Percentiles rank a stretch among this genome's conserved stretches.
These are phyloP conservation scores for Rhizophora apiculata DNA, from an alignment of 345 rosid genomes.

Conservation along the genomic window DNA sequence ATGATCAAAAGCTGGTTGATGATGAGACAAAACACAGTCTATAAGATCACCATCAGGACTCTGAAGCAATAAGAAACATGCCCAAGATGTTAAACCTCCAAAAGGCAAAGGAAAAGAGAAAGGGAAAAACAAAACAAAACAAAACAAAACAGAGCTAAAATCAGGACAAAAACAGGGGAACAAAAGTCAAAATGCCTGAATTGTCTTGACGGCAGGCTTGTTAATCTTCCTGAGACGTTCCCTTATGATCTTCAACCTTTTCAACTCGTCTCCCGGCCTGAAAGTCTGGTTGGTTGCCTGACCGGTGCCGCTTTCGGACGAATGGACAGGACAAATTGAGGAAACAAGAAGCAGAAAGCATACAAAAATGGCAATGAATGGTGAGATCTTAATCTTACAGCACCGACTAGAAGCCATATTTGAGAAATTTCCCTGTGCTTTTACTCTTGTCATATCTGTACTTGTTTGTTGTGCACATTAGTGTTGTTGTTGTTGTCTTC, in stretches of 20 bases:
- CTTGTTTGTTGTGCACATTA: conserved; percentile 29
- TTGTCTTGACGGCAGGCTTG: conserved; percentile 79
- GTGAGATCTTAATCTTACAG: conserved; percentile 20
- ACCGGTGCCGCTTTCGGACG: conserved; percentile 31
- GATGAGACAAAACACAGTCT: conserved; percentile 75
- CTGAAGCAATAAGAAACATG: conserved; percentile 36
- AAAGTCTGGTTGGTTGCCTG: conserved; percentile 53
- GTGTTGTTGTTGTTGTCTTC: conserved; percentile 37
- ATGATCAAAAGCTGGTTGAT: conserved; percentile 93
- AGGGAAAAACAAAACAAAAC: neutral
- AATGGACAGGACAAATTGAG: conserved; percentile 42
- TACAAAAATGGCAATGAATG: conserved; percentile 37
- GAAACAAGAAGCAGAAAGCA: conserved; percentile 45
- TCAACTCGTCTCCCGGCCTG: conserved; percentile 55
- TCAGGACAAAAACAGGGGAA: conserved; percentile 13
- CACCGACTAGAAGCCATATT: conserved; percentile 36
- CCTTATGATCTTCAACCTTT: conserved; percentile 51
- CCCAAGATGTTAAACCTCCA: neutral
- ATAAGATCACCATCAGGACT: conserved; percentile 83
- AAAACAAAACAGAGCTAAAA: neutral
- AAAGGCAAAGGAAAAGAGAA: conserved; percentile 14
- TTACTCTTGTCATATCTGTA: conserved; percentile 16
- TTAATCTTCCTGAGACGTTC: conserved; percentile 72
- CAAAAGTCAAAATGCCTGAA: conserved; percentile 46
- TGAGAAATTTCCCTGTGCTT: conserved; percentile 30